Evolutionary conservation across 495 filamentous ascomycete genomes (phyloP).

Genomic region (Xylaria nigripes): DNA sequence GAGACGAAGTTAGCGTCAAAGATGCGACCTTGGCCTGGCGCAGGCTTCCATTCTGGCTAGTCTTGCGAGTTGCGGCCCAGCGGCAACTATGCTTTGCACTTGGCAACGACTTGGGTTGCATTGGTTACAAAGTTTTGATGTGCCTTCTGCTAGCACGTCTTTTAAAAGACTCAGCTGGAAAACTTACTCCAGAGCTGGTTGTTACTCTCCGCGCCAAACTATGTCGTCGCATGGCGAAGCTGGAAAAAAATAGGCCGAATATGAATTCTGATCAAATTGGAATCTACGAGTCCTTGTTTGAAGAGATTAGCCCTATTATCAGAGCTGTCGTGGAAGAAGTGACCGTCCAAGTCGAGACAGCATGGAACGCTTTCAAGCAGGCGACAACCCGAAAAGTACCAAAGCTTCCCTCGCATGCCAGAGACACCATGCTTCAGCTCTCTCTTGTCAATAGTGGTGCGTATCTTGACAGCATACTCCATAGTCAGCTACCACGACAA

Average conservation of each 20-base stretch:
- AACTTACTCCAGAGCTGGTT: constrained; percentile 8
- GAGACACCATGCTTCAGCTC: constrained; percentile 24
- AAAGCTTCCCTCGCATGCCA: constrained; percentile 31
- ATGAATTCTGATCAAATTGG: not conserved
- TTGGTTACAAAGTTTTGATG: constrained; percentile 52
- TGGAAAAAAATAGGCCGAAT: constrained; percentile 34
- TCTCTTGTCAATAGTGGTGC: constrained; percentile 38
- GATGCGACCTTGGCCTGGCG: constrained; percentile 48
- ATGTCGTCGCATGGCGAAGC: constrained; percentile 52
- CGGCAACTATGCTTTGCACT: constrained; percentile 38
- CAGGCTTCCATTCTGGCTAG: constrained; percentile 46
- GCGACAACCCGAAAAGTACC: constrained; percentile 28
- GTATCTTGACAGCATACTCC: constrained; percentile 26
- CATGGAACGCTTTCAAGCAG: constrained; percentile 27
- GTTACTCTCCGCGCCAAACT: constrained; percentile 46
- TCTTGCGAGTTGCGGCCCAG: constrained; percentile 46
- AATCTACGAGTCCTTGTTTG: constrained; percentile 11
- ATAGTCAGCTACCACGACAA: not conserved
- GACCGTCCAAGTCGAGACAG: not conserved
- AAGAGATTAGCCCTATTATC: not conserved
- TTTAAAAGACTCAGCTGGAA: constrained; percentile 30
- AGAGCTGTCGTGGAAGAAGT: not conserved
- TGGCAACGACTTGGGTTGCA: constrained; percentile 39
- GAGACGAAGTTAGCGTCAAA: constrained; percentile 48
- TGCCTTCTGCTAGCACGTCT: constrained; percentile 36